Base-by-base conservation (phyloP, 805 yeast genomes). In the Spathaspora passalidarum region DNA sequence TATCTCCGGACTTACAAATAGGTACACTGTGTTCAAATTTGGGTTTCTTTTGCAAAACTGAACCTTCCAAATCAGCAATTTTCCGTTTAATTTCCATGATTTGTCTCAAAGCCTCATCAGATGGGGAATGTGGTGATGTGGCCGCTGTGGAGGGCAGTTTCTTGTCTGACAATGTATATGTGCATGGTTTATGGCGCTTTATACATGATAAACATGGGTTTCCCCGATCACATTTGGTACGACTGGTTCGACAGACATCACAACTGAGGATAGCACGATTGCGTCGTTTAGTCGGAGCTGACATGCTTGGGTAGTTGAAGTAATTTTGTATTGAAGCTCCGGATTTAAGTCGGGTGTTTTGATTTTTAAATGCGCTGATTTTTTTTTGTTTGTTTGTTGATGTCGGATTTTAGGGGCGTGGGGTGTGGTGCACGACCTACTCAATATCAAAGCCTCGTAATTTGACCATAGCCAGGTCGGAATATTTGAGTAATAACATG, bases 181-280 rank as follows among this genome's bases (percentile, higher is more conserved):
- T 38, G 17, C 16, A 29, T 32, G 42, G 49, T n/a, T 45, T 13
- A n/a, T 46, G 49, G 14, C 48, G 25, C 14, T 45, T 32, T 5
- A 40, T 36, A 40, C 57, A 54, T 3, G 50, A 29, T 5, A 49
- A 42, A 45, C 60, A 56, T 1, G 60, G 60, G 9, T 38, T 36
- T 11, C 34, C 34, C 21, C 60, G 43, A 45, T 54, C 54, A 46
- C 60, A 56, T 44, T 56, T 56, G 9, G 49, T 40, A 40, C 54
- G 54, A 39, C 51, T 51, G 10, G 36, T 25, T 16, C 59, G 38
- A 41, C 60, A 56, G 38, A 49, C 48, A 10, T 36, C 29, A 41
- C 60, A 56, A 9, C 53, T 53, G 13, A 53, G 36, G 4, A 56
- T 48, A 32, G 47, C 50, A 39, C 60, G 51, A 32, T 52, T 53